Base-by-base conservation (phyloP, 371 early-diverging fungal species). In the Entomophthora muscae region DNA sequence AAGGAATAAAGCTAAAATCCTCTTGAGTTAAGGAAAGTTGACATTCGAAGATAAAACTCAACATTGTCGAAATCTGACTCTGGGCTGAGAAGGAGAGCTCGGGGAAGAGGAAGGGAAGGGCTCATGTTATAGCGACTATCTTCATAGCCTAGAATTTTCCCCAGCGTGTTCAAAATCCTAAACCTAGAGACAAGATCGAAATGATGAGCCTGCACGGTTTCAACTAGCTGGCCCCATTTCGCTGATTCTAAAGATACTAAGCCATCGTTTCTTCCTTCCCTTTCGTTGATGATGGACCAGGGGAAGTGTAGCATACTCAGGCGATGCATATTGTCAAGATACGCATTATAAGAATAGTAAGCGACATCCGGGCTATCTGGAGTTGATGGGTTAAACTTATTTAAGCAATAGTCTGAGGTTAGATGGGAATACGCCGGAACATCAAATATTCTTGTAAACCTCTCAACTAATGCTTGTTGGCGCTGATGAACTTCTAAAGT, bases 241-340 rank as follows among this genome's bases (percentile, higher is more conserved):
- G 93, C 91, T 64, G 83, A 82, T 13, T 78, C 67, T 10, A 89
- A 65, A 23, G 83, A 80, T 1, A 95, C 95, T 42, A 95, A 70
- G n/a, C 95, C 95, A 70, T 95, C 95, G 68, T 95, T 95, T 0
- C 79, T 77, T 10, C 93, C 95, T 69, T 92, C 93, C n/a, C 75
- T 74, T 27, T 72, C 72, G 32, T 78, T 73, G 54, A 93, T 79
- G 53, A 91, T 77, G 55, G 69, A 74, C 51, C 63, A 69, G 53
- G 67, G 82, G 67, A 68, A 64, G n/a, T 26, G 60, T 17, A 65
- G 60, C 1, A 42, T 5, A 30, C 63, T 69, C 10, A 66, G 55
- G 7, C 73, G 61, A 10, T 63, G 67, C 10, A 68, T 67, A 22
- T 76, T 70, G 24, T 74, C 76, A 27, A 81, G 77, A 0, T 81